These are phyloP conservation scores for Agaricus blazei DNA, from an alignment of 768 basidiomycete genomes.

Conservation along the genomic window DNA sequence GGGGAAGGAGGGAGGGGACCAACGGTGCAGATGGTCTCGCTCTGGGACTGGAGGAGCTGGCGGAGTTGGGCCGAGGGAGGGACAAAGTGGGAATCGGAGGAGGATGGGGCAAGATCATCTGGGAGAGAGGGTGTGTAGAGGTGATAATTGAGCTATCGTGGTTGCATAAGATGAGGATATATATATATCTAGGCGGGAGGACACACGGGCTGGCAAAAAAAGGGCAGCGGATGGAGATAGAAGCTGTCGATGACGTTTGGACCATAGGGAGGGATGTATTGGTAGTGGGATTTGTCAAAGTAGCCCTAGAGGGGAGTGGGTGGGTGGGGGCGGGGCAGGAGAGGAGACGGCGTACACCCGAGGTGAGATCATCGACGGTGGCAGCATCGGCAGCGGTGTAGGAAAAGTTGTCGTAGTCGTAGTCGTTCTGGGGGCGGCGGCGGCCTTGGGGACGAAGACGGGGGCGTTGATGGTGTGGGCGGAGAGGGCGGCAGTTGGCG, in stretches of 20 bases:
- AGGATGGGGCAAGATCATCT: constrained; percentile 37
- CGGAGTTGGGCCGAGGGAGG: constrained; percentile 39
- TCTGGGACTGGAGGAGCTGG: constrained; percentile 40
- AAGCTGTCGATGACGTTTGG: constrained; percentile 18
- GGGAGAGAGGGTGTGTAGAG: constrained; percentile 77
- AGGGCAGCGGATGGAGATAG: constrained; percentile 39
- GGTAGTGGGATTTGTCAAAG: constrained; percentile 25
- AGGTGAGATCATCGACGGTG: constrained; percentile 4
- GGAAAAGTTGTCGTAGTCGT: constrained; percentile 16
- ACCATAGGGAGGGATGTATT: constrained; percentile 17
- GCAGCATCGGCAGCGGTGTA: constrained; percentile 1
- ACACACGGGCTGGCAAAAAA: constrained; percentile 65
- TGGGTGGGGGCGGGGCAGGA: background rate
- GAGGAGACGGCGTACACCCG: background rate
- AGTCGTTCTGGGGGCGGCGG: constrained; percentile 12
- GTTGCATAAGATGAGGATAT: background rate
- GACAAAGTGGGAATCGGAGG: constrained; percentile 64
- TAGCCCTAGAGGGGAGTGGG: constrained; percentile 22
- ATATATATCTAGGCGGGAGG: background rate
- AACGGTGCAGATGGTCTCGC: constrained; percentile 61
- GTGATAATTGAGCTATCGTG: constrained; percentile 79
- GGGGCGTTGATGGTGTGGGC: constrained; percentile 71
- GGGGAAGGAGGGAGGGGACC: constrained; percentile 22
- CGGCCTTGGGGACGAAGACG: constrained; percentile 73
- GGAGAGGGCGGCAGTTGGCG: constrained; percentile 27